These are phyloP conservation scores for Polytrichum formosum DNA, from an alignment of 225 moss, liverwort and hornwort species.

Conservation along the genomic window DNA sequence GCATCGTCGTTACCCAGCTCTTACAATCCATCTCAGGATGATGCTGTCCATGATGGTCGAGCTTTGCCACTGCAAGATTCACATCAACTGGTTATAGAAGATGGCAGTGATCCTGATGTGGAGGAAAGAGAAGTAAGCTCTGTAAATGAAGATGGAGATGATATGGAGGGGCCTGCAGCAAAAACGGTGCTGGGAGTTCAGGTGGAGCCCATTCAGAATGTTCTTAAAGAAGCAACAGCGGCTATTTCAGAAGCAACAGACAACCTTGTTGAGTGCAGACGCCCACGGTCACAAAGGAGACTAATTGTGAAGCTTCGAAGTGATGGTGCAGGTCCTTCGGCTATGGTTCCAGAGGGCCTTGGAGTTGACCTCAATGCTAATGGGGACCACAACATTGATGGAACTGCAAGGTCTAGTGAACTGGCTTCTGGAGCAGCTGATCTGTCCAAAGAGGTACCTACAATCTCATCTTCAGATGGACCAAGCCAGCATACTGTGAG, in stretches of 20 bases:
- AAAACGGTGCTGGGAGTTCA: background rate
- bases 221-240: background rate
- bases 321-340: slow-evolving; percentile 14
- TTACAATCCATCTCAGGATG: slow-evolving; percentile 26
- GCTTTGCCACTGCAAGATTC: background rate
- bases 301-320: slow-evolving; percentile 49
- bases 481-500: slow-evolving; percentile 12
- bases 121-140: slow-evolving; percentile 34
- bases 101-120: slow-evolving; percentile 20
- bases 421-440: slow-evolving; percentile 7
- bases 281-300: slow-evolving; percentile 53
- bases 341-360: slow-evolving; percentile 19
- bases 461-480: background rate
- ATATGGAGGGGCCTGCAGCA: background rate
- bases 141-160: slow-evolving; percentile 29
- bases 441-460: slow-evolving; percentile 16
- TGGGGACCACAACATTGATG: slow-evolving; percentile 7
- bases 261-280: slow-evolving; percentile 40
- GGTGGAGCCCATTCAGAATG: slow-evolving; percentile 1
- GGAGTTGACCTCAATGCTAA: slow-evolving; percentile 23
- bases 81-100: slow-evolving; percentile 5
- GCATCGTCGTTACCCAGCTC: slow-evolving; percentile 42
- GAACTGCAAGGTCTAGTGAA: background rate
- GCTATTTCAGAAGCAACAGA: slow-evolving; percentile 31
- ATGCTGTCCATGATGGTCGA: slow-evolving; percentile 19